phyloP scores from a whole-genome alignment of 176 grass and related monocot species.

The Guadua angustifolia region DNA sequence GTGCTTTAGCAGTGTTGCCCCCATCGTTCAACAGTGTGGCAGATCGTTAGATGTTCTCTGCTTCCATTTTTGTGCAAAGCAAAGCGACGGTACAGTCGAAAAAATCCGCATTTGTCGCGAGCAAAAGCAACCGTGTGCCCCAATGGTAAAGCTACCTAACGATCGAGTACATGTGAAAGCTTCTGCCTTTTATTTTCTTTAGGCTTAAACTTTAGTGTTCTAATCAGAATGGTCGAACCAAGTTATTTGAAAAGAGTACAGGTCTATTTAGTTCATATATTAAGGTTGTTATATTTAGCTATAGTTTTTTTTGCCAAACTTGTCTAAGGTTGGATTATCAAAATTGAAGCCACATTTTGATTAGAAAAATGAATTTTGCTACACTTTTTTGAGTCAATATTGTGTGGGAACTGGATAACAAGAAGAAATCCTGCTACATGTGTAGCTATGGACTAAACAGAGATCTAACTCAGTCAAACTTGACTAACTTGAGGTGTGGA shows the following conservation, averaged over 20 bases:
- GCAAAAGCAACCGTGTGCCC: conserved; percentile 11
- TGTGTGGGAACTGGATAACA: too few species aligned
- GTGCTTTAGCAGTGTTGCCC: background rate
- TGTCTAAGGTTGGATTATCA: too few species aligned
- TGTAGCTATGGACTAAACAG: too few species aligned
- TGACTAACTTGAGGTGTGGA: too few species aligned
- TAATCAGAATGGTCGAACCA: background rate
- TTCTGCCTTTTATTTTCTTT: background rate
- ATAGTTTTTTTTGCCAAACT: too few species aligned
- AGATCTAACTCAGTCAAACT: too few species aligned
- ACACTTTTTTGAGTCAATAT: too few species aligned
- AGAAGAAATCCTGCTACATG: too few species aligned
- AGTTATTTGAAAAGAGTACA: background rate
- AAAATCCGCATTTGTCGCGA: background rate
- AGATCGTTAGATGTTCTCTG: conserved; percentile 1
- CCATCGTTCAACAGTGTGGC: background rate
- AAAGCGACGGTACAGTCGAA: background rate
- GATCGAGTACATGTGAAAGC: background rate
- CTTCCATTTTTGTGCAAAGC: conserved; percentile 16
- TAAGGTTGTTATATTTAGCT: too few species aligned
- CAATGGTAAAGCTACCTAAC: background rate
- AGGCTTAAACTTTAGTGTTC: background rate
- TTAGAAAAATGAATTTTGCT: too few species aligned
- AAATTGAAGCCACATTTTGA: too few species aligned
- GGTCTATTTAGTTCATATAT: too few species aligned